These are phyloP conservation scores for Penicillium turbatum DNA, from an alignment of 495 filamentous ascomycete species.

Conservation along the genomic window DNA sequence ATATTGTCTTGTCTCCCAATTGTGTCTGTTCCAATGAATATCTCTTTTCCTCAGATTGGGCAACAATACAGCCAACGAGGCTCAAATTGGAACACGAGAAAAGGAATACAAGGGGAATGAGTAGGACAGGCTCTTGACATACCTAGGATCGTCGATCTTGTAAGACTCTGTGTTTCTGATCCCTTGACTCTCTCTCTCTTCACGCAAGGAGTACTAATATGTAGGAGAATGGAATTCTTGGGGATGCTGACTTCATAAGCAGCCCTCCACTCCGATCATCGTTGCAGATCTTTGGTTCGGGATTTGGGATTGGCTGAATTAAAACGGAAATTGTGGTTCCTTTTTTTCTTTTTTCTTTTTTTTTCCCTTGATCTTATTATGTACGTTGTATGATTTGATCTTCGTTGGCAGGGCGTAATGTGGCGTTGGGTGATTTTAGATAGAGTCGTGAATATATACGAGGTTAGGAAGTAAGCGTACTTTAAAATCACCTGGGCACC, in stretches of 20 bases:
- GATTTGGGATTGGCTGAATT: conserved; percentile 16
- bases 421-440: background rate
- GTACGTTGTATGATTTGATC: background rate
- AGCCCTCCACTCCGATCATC: conserved; percentile 24
- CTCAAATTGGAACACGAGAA: conserved; percentile 2
- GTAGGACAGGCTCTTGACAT: conserved; percentile 2
- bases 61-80: background rate
- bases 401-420: conserved; percentile 1
- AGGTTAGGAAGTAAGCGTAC: too few species aligned
- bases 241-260: conserved; percentile 30
- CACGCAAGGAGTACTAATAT: conserved; percentile 24
- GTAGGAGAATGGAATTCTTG: conserved; percentile 21
- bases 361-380: background rate
- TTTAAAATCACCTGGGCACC: background rate
- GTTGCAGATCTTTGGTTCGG: conserved; percentile 18
- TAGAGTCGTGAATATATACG: background rate
- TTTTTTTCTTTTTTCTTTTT: background rate
- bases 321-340: conserved; percentile 10
- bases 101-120: conserved; percentile 5
- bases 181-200: conserved; percentile 22
- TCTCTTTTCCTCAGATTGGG: background rate
- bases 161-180: background rate
- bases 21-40: conserved; percentile 9
- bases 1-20: background rate
- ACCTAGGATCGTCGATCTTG: conserved; percentile 4